These are phyloP conservation scores for Breviolum minutum DNA, from an alignment of 73 alveolate genomes.

Conservation along the genomic window DNA sequence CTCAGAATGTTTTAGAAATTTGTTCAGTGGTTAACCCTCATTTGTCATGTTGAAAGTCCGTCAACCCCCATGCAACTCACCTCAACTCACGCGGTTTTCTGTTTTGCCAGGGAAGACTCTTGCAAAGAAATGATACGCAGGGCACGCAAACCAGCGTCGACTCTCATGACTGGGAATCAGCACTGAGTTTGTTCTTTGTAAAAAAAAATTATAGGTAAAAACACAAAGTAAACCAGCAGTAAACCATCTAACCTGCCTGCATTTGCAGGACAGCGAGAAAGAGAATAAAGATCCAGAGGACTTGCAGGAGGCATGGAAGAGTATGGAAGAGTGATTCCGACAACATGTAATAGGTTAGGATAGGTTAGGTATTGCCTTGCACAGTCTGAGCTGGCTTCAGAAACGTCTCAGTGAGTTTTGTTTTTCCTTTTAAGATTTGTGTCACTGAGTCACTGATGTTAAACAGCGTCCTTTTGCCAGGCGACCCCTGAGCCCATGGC, in stretches of 20 bases:
- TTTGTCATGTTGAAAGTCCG: too few species aligned
- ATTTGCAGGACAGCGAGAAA: constrained; percentile 44
- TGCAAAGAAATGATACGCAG: constrained; percentile 65
- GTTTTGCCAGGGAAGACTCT: constrained; percentile 49
- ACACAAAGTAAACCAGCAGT: not conserved
- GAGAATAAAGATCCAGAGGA: constrained; percentile 85
- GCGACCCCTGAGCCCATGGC: constrained; percentile 82
- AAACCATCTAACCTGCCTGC: not conserved
- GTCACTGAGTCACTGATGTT: too few species aligned
- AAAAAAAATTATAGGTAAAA: too few species aligned
- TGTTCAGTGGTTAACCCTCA: too few species aligned
- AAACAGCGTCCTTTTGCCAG: not conserved
- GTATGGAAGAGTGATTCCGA: not conserved
- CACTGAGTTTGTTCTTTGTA: not conserved
- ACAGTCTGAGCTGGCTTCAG: too few species aligned
- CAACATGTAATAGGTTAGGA: too few species aligned
- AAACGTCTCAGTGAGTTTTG: too few species aligned
- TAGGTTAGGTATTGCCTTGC: too few species aligned
- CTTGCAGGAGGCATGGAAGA: not conserved
- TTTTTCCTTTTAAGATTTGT: too few species aligned
- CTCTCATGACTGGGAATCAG: constrained; percentile 1
- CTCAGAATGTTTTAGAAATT: too few species aligned
- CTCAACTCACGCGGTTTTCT: not conserved
- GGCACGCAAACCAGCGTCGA: constrained; percentile 68
- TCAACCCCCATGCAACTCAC: too few species aligned